These are phyloP conservation scores for Spinellus fusiger DNA, from an alignment of 192 early-diverging fungal genomes.

Conservation along the genomic window DNA sequence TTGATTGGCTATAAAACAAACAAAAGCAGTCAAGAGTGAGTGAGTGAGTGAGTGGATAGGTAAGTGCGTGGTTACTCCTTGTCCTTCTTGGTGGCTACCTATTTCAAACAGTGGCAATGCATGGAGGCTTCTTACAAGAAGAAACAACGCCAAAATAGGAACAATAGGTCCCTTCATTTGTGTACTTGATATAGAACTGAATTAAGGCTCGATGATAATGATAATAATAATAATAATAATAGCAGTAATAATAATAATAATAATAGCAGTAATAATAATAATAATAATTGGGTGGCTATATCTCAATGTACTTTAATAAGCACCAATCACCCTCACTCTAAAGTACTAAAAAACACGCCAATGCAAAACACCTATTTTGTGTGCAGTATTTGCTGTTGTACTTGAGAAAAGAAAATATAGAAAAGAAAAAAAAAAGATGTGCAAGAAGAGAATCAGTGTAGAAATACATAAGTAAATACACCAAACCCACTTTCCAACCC, in stretches of 20 bases:
- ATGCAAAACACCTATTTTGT: too few relatives aligned
- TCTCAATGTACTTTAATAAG: too few relatives aligned
- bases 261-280: too few relatives aligned
- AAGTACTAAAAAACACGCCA: too few relatives aligned
- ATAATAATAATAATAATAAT: not conserved
- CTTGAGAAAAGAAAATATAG: not conserved
- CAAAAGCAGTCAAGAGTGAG: not conserved
- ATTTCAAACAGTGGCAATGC: not conserved
- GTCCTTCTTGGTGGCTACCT: not conserved
- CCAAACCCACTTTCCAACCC: too few relatives aligned
- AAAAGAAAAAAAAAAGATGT: not conserved
- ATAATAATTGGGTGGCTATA: too few relatives aligned
- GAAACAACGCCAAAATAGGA: not conserved
- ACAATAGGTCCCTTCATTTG: not conserved
- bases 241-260: too few relatives aligned
- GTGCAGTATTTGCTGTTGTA: not conserved
- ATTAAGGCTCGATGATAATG: not conserved
- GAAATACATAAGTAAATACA: too few relatives aligned
- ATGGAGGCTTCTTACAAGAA: not conserved
- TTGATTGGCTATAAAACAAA: slow-evolving; percentile 37
- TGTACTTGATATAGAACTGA: not conserved
- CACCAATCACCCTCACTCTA: too few relatives aligned
- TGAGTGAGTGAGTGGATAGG: not conserved
- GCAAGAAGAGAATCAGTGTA: not conserved
- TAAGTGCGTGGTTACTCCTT: not conserved